Percentiles rank a stretch among this genome's conserved stretches.
These are phyloP conservation scores for Rutidosis leptorrhynchoides DNA, from an alignment of 129 eudicot species.

Conservation along the genomic window DNA sequence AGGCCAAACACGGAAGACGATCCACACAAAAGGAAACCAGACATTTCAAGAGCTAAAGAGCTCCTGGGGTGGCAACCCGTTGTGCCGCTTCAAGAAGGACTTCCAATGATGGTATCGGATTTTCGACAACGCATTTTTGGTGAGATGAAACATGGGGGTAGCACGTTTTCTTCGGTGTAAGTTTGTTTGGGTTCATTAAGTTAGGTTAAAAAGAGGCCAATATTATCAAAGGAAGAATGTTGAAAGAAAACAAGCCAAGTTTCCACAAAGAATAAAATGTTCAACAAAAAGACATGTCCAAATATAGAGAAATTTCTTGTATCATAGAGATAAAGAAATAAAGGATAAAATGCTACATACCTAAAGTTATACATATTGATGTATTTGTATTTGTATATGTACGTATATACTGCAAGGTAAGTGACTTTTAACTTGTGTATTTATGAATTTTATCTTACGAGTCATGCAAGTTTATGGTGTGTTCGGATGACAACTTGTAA, in stretches of 20 bases:
- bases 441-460: background rate
- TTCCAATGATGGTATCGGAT: conserved; percentile 77
- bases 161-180: conserved; percentile 18
- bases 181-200: conserved; percentile 15
- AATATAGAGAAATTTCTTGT: background rate
- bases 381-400: conserved; percentile 19
- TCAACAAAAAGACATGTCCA: conserved; percentile 3
- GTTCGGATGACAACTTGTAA: too few species aligned
- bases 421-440: background rate
- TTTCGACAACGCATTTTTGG: conserved; percentile 69
- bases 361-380: conserved; percentile 2
- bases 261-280: conserved; percentile 16
- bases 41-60: conserved; percentile 65
- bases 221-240: conserved; percentile 1
- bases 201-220: conserved; percentile 18
- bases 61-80: conserved; percentile 83
- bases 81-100: conserved; percentile 70
- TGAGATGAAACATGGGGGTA: conserved; percentile 27
- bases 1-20: conserved; percentile 83
- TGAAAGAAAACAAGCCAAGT: conserved; percentile 5
- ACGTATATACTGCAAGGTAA: background rate
- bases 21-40: conserved; percentile 91
- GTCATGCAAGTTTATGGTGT: too few species aligned
- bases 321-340: conserved; percentile 13
- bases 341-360: conserved; percentile 3